These are phyloP conservation scores for Hypoxylon fuscum DNA, from an alignment of 495 filamentous ascomycete genomes.

Conservation along the genomic window DNA sequence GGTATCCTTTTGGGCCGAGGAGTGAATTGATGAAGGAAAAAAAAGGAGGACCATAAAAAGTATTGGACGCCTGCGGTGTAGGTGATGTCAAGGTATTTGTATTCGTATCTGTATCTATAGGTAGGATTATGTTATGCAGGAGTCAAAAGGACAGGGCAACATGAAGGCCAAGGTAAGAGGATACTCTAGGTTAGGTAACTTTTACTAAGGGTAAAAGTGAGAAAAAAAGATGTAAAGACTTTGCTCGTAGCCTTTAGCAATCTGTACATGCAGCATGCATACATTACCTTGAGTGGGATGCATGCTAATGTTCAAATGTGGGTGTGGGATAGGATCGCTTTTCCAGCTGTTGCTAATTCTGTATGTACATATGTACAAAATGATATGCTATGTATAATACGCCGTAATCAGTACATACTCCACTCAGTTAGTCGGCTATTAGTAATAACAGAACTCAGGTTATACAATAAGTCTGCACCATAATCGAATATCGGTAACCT, in stretches of 20 bases:
- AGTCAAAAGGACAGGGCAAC: background rate
- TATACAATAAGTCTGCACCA: too few species aligned
- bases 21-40: conserved; percentile 25
- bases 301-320: background rate
- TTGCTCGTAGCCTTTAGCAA: too few species aligned
- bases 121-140: conserved; percentile 19
- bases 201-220: background rate
- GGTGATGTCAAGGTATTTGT: conserved; percentile 43
- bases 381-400: too few species aligned
- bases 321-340: background rate
- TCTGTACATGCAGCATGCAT: background rate
- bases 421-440: too few species aligned
- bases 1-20: conserved; percentile 9
- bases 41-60: conserved; percentile 23
- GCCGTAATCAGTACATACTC: too few species aligned
- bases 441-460: too few species aligned
- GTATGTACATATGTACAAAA: background rate
- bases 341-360: conserved; percentile 1
- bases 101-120: conserved; percentile 22
- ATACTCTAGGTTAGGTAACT: background rate
- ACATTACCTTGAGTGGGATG: background rate
- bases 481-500: too few species aligned
- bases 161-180: background rate
- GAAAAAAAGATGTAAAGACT: background rate
- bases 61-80: conserved; percentile 25